Evolutionary conservation across 192 early-diverging fungal genomes (phyloP).

Genomic region (Globomyces pollinis-pini): DNA sequence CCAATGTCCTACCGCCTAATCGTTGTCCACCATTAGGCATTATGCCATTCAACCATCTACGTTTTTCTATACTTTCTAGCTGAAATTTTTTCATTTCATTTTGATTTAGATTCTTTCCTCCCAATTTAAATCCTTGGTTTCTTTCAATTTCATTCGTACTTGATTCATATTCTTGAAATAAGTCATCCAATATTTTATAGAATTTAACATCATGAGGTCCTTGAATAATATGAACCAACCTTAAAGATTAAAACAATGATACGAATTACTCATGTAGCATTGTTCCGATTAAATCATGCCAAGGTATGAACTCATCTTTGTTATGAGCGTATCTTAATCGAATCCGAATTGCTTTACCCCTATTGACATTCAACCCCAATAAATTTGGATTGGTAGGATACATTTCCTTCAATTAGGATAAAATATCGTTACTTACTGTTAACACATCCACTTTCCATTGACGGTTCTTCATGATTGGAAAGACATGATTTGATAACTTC

Average conservation of each 20-base stretch:
- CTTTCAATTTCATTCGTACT: conserved; percentile 20
- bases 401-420: conserved; percentile 52
- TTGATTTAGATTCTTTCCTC: conserved; percentile 26
- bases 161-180: conserved; percentile 46
- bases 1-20: conserved; percentile 18
- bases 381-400: conserved; percentile 42
- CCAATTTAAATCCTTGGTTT: conserved; percentile 55
- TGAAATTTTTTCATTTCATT: conserved; percentile 28
- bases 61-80: conserved; percentile 49
- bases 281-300: conserved; percentile 60
- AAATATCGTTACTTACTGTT: no score
- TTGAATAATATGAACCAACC: not conserved
- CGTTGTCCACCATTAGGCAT: conserved; percentile 54
- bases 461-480: not conserved
- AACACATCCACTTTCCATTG: not conserved
- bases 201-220: conserved; percentile 18
- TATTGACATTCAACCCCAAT: conserved; percentile 65
- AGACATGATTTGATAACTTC: not conserved
- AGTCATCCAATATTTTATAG: conserved; percentile 12
- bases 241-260: conserved; percentile 20
- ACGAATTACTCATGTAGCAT: conserved; percentile 77
- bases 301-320: conserved; percentile 46
- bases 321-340: conserved; percentile 52
- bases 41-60: conserved; percentile 28
- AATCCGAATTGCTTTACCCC: conserved; percentile 55